Conservation (phyloP, 192 early-diverging fungal genomes). For the Backusella circina region DNA sequence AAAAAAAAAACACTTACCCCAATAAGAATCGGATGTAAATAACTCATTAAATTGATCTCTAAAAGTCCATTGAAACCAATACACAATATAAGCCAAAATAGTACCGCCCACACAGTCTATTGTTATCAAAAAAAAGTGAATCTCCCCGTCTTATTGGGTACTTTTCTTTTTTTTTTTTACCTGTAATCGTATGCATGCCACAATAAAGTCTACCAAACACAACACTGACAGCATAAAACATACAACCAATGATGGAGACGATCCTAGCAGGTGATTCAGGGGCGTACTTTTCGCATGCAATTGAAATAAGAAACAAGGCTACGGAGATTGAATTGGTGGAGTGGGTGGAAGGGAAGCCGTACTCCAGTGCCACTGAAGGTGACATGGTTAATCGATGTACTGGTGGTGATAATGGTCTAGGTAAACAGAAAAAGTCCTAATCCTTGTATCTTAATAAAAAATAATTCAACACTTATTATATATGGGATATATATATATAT, state of each 20-base stretch:
- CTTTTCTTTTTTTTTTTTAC: constrained; percentile 1
- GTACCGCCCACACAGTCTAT: constrained; percentile 69
- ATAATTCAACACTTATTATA: too few relatives aligned
- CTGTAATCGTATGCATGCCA: constrained; percentile 82
- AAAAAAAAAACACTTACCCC: constrained; percentile 31
- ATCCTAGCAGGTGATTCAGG: constrained; percentile 40
- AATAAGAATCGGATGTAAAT: constrained; percentile 33
- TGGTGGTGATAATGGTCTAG: constrained; percentile 79
- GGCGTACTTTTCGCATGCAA: constrained; percentile 43
- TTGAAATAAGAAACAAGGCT: constrained; percentile 52
- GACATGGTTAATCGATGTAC: constrained; percentile 69
- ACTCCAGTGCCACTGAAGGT: constrained; percentile 70
- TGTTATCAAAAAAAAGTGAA: background rate
- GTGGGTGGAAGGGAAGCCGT: constrained; percentile 91
- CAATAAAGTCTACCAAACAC: constrained; percentile 77
- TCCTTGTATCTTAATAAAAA: too few relatives aligned
- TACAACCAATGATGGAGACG: constrained; percentile 32
- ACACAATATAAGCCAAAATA: constrained; percentile 59
- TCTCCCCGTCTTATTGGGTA: background rate
- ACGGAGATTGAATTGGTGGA: constrained; percentile 81
- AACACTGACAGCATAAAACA: constrained; percentile 58
- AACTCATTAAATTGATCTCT: constrained; percentile 30
- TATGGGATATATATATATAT: too few relatives aligned
- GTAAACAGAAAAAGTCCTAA: constrained; percentile 83
- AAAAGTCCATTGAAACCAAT: constrained; percentile 54